Evolutionary conservation across 2,329 filamentous ascomycete species (phyloP), one percentile per base, ranked within the genome.

Genomic region (Passalora sequoiae): DNA sequence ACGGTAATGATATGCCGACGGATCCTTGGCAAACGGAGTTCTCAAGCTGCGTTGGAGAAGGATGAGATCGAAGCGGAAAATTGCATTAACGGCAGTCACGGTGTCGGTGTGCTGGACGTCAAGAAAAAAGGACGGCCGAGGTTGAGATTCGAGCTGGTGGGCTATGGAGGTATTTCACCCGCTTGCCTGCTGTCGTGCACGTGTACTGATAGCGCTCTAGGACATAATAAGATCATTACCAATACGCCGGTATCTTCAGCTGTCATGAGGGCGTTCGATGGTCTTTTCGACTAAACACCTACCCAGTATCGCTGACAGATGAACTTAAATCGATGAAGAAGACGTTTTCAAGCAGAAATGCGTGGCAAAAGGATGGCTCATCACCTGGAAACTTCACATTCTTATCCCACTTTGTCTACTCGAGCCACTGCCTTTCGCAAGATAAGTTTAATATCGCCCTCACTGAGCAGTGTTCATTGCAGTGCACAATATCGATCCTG

Each of bases 191-290:
- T 31, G 16, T 4, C 16, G 13, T n/a, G 21, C 27, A 13, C 21
- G 30, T 20, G 5, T 15, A 15, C 38, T 38, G 40, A 49, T 22
- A 25, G 13, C 28, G 25, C 24, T n/a, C 1, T 43, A 85, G 82
- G 80, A 4, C 85, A 89, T 60, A 88, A 87, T 59, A 69, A 76
- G 38, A 73, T 89, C 28, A 75, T 86, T 61, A 77, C 77, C 5
- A 84, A 78, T 58, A 74, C 80, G 1, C 74, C 80, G 3, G 77
- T 87, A 12, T 63, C 75, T 6, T 65, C 84, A 28, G 83, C 82
- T 2, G 73, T 86, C 1, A 73, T 82, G 69, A 74, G 81, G 46
- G 77, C 77, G 1, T 87, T 87, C 62, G 76, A 76, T 25, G 51
- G 56, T 24, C 24, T 51, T 30, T 53, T 56, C 27, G 40, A 51